Percentiles rank a stretch among this genome's conserved stretches.
Conservation (phyloP, 73 alveolate species). For the Paramecium caudatum region DNA sequence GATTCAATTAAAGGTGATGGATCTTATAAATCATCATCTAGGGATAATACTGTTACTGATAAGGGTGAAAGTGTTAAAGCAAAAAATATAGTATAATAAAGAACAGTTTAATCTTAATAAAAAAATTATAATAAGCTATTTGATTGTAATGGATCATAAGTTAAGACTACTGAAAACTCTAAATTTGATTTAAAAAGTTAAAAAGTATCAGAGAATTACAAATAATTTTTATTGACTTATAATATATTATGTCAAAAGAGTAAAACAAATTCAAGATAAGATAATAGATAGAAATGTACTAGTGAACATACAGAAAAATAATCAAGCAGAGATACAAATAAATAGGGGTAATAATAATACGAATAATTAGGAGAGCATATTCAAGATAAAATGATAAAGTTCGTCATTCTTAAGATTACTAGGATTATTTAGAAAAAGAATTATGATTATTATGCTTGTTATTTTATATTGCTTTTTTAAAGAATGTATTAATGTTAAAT, state of each 20-base stretch:
- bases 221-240: not conserved
- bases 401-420: not conserved
- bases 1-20: not conserved
- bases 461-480: too few relatives aligned
- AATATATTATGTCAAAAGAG: slow-evolving; percentile 3
- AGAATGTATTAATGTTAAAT: too few relatives aligned
- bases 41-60: not conserved
- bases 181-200: slow-evolving; percentile 48
- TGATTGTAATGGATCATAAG: not conserved
- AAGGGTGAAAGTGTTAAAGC: not conserved
- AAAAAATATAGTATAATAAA: not conserved
- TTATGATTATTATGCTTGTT: not conserved
- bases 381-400: not conserved
- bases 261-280: slow-evolving; percentile 44
- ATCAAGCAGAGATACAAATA: not conserved
- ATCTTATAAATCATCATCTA: not conserved
- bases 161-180: not conserved
- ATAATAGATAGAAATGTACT: slow-evolving; percentile 42
- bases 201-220: not conserved
- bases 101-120: not conserved
- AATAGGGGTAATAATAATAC: not conserved
- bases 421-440: slow-evolving; percentile 11
- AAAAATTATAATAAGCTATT: not conserved
- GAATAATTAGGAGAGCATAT: not conserved
- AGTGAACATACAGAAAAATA: slow-evolving; percentile 30